Percentiles rank a stretch among this genome's conserved stretches.
Conservation (phyloP, 495 filamentous ascomycete species). For the Neurospora sp. region DNA sequence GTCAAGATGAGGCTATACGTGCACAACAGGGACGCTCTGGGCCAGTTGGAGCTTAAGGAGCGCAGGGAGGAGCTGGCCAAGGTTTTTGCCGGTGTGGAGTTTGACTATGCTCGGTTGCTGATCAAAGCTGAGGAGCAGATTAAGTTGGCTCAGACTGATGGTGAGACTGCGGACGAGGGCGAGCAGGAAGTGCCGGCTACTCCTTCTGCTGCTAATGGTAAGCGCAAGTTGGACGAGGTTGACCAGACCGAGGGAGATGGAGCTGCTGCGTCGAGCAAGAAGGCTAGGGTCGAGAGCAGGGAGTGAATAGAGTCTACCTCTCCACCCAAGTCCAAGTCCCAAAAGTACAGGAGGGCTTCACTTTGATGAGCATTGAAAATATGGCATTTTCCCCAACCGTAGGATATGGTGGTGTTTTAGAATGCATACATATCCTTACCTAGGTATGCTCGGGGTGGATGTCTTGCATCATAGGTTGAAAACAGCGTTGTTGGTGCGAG, state of each 20-base stretch:
- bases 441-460: background rate
- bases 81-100: constrained; percentile 64
- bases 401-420: background rate
- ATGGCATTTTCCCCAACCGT: background rate
- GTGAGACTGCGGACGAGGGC: no score
- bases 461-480: background rate
- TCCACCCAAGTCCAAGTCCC: background rate
- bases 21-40: constrained; percentile 65
- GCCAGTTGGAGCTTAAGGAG: constrained; percentile 66
- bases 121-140: constrained; percentile 21
- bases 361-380: background rate
- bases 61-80: constrained; percentile 74
- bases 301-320: background rate
- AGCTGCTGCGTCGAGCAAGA: constrained; percentile 19
- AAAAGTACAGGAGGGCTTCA: background rate
- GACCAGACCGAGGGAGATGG: background rate
- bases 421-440: background rate
- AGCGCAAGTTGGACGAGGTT: constrained; percentile 18
- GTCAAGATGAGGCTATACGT: constrained; percentile 74
- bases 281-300: constrained; percentile 20
- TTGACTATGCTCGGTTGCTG: constrained; percentile 68
- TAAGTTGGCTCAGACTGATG: constrained; percentile 1
- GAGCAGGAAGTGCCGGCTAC: background rate
- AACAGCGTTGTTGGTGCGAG: background rate
- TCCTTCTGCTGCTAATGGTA: constrained; percentile 17